Evolutionary conservation across 2,329 filamentous ascomycete species (phyloP), one percentile per base, ranked within the genome.

Genomic region (Cladosporium velox): DNA sequence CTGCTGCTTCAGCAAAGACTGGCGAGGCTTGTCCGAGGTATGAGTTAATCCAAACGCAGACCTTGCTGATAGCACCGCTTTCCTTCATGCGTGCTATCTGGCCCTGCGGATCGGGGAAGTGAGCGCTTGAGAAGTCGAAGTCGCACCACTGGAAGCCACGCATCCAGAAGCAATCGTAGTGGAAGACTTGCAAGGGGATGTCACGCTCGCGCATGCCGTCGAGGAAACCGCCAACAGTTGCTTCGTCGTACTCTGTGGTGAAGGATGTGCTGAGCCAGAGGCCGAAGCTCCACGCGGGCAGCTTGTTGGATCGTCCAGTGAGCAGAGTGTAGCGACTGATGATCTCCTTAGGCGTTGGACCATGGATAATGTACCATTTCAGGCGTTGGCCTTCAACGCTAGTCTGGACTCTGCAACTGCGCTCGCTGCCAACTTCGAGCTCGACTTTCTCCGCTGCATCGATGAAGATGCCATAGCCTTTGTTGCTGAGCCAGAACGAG

Each of bases 101-200:
- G 0, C 83, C 86, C 60, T 83, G 82, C 1, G 90, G 87, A 69
- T 92, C 88, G 0, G 89, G 88, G 77, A 92, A 92, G 70, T 85
- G 85, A 57, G 88, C 85, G 1, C 83, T 79, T 72, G 90, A 88
- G 78, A 91, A 92, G 60, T 88, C 83, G 69, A 92, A 91, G 75
- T 91, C 89, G 66, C 88, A 91, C 90, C 89, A 92, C 65, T 87
- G 86, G 74, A 91, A 91, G 1, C 87, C 88, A 68, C 88, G 88
- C 83, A 92, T 88, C 89, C 89, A 92, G 82, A 91, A 92, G 76
- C 87, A 90, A 74, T 92, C 90, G 69, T 90, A 92, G 76, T 92
- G 90, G 77, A 92, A 91, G 3, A 91, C 88, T 44, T 89, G 86
- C 1, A 92, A 83, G 0, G 88, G 87, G 18, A 89, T 89, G 55